Percentiles rank a stretch among this genome's conserved stretches.
Conservation (phyloP, 2,329 filamentous ascomycete genomes). For the Pseudocercospora eumusae region DNA sequence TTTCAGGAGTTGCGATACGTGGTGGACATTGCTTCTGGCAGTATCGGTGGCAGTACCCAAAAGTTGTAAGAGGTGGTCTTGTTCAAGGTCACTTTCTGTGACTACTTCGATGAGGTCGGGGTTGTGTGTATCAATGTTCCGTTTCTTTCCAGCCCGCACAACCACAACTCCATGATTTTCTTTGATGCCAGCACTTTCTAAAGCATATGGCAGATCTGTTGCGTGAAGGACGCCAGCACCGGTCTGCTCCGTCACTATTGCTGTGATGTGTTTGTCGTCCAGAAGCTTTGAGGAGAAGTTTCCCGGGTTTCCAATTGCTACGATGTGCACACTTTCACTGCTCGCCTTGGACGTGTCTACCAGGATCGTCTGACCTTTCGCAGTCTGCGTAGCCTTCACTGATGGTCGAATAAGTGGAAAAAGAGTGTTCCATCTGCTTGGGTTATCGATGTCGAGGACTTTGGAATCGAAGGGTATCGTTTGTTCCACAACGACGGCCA, state of each 20-base stretch:
- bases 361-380: slow-evolving; percentile 37
- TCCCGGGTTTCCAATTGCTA: slow-evolving; percentile 35
- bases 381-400: slow-evolving; percentile 32
- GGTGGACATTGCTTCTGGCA: slow-evolving; percentile 34
- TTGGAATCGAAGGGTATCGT: slow-evolving; percentile 38
- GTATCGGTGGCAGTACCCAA: slow-evolving; percentile 36
- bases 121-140: slow-evolving; percentile 30
- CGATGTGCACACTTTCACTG: slow-evolving; percentile 34
- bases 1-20: slow-evolving; percentile 35
- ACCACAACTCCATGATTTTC: slow-evolving; percentile 35
- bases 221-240: slow-evolving; percentile 34
- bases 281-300: slow-evolving; percentile 42
- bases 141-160: slow-evolving; percentile 34
- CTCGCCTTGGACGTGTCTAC: slow-evolving; percentile 36
- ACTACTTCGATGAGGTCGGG: slow-evolving; percentile 35
- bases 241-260: slow-evolving; percentile 34
- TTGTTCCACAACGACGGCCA: slow-evolving; percentile 43
- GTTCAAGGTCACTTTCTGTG: slow-evolving; percentile 34
- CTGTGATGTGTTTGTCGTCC: slow-evolving; percentile 38
- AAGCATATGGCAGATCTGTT: slow-evolving; percentile 33
- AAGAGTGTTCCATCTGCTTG: slow-evolving; percentile 38
- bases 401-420: slow-evolving; percentile 40
- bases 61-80: slow-evolving; percentile 39
- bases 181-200: slow-evolving; percentile 32
- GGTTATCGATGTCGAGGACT: slow-evolving; percentile 36